These are phyloP conservation scores for Neospora caninum DNA, from an alignment of 169 alveolate genomes.

Conservation along the genomic window DNA sequence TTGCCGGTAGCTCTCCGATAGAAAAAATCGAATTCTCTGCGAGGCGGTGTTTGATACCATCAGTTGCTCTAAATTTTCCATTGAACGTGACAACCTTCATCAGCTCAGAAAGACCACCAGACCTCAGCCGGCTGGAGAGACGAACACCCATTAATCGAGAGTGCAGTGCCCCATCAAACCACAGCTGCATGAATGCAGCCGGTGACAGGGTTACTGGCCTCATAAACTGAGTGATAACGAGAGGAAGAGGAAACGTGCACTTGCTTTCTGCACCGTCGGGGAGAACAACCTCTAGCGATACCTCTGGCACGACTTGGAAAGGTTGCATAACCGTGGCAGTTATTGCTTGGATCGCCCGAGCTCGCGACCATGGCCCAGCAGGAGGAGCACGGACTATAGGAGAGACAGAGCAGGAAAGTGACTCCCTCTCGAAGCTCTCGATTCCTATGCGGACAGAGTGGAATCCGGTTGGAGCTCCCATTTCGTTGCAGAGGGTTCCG, in stretches of 20 bases:
- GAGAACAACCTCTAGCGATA: conserved; percentile 14
- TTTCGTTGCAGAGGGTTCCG: not conserved
- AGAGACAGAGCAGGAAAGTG: conserved; percentile 12
- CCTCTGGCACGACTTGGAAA: conserved; percentile 45
- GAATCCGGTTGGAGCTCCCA: conserved; percentile 18
- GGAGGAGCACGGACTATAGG: conserved; percentile 44
- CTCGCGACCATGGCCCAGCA: conserved; percentile 36
- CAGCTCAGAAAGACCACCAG: conserved; percentile 10
- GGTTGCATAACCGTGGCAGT: conserved; percentile 30
- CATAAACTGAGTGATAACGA: conserved; percentile 43
- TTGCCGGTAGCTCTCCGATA: conserved; percentile 45
- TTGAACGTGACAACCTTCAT: conserved; percentile 4
- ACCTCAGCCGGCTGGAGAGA: not conserved
- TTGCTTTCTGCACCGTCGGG: conserved; percentile 4
- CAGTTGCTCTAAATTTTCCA: not conserved
- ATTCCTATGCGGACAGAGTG: conserved; percentile 22
- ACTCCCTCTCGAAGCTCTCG: not conserved
- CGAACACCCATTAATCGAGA: conserved; percentile 5
- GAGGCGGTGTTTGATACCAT: conserved; percentile 32
- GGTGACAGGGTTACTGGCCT: conserved; percentile 27
- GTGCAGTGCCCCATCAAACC: conserved; percentile 41
- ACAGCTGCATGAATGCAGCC: conserved; percentile 49
- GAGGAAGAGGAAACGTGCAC: conserved; percentile 43
- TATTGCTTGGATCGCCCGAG: conserved; percentile 14
- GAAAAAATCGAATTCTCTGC: conserved; percentile 33